Conservation (phyloP, 2,329 filamentous ascomycete genomes). For the Botrytis aclada region DNA sequence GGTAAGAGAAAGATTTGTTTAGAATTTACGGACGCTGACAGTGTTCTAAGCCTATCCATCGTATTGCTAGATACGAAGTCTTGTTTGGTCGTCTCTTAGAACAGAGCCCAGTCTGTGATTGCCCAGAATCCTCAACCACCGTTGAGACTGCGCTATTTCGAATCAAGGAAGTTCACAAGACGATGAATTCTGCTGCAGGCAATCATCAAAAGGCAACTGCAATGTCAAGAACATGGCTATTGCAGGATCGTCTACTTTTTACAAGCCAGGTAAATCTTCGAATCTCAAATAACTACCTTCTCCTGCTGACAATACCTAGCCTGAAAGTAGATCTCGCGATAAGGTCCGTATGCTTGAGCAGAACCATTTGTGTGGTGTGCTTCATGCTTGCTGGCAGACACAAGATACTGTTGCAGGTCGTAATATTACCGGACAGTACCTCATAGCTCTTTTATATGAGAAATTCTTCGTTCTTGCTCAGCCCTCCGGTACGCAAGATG, state of each 20-base stretch:
- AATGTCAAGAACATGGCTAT: conserved; percentile 77
- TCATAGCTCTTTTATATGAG: conserved; percentile 81
- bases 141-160: conserved; percentile 70
- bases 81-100: conserved; percentile 81
- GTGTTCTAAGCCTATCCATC: conserved; percentile 72
- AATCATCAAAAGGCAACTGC: conserved; percentile 66
- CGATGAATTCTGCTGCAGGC: conserved; percentile 82
- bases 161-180: conserved; percentile 70
- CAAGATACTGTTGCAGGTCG: conserved; percentile 63
- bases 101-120: conserved; percentile 79
- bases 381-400: conserved; percentile 80
- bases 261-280: conserved; percentile 59
- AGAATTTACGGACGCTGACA: conserved; percentile 16
- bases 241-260: conserved; percentile 79
- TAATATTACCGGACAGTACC: conserved; percentile 71
- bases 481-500: conserved; percentile 59
- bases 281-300: background rate
- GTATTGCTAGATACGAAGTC: conserved; percentile 86
- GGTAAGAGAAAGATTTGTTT: conserved; percentile 44
- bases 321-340: conserved; percentile 54
- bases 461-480: conserved; percentile 72
- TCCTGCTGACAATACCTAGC: conserved; percentile 25
- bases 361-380: conserved; percentile 74
- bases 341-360: conserved; percentile 79
- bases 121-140: conserved; percentile 76